Base-by-base conservation (phyloP, 345 rosid genomes). In the Raphanus raphanistrum region DNA sequence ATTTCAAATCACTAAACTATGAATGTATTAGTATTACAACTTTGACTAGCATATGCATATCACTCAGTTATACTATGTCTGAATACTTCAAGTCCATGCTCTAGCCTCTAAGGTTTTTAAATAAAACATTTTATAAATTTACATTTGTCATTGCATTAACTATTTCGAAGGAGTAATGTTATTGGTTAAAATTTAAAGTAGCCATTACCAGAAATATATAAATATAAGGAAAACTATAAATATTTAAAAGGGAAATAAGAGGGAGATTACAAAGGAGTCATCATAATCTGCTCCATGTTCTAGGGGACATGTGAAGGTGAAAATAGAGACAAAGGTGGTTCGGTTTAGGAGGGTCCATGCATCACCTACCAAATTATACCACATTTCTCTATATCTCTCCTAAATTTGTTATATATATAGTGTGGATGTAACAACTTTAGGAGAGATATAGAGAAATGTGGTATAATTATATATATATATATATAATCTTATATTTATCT, bases 281-380 rank as follows among this genome's bases (percentile, higher is more conserved):
- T 75, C 82, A 79, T 79, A 79, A 79, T 74, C 74, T 74, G 82
- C 79, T 79, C 79, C 82, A 79, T 79, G 82, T 79, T 79, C 75
- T 79, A 74, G 74, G 82, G 82, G 79, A 68, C 82, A 79, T 79
- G 75, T 60, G 75, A 79, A 69, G 75, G 79, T 79, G 71, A 75
- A 68, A 74, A 74, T 74, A 54, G 75, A 79, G 82, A 79, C 79
- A 79, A 79, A 69, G 71, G 75, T 73, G 62, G 82, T 79, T 74
- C 65, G 79, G 59, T 74, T 69, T 50, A 68, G 71, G 61, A 66
- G 77, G 82, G 79, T 63, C 75, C 82, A 32, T 69, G 75, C 82
- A 32, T 69, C 79, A 21, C 66, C 79, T 63, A 79, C 66, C 75
- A 70, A 62, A 68, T 12, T 68, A 12, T 45, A 45, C 52, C 52